Evolutionary conservation across 139 green algal species (phyloP), one percentile per base, ranked within the genome.

Genomic region (Yamagishiella unicocca): DNA sequence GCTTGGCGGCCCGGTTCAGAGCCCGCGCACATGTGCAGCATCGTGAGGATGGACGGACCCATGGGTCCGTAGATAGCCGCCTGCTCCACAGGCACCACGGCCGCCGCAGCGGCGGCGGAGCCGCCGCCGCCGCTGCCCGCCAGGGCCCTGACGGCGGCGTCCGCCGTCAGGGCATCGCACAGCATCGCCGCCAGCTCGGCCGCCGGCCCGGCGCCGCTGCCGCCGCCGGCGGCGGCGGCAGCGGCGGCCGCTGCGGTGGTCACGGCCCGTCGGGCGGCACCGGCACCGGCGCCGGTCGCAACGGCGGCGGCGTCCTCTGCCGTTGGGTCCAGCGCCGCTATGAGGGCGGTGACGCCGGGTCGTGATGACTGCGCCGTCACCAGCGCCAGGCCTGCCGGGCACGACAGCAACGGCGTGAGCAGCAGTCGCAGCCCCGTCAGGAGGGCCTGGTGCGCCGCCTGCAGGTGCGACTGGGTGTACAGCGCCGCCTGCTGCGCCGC

Each of bases 61-160:
- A 84, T 84, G 55, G 77, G 55, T 58, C 77, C 77, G 77, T 84
- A 73, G 25, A 76, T 66, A 7, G n/a, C 79, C 4, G 62, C n/a
- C 62, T 76, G 61, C 8, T 76, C 79, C 8, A 25, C 8, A 25
- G 37, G 29, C 35, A 72, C 54, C 35, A 55, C 77, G 35, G 25
- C 2, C 27, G 54, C 31, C 22, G 27, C 33, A 33, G 29, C 45
- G 43, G 12, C 43, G 10, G 27, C 45, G 72, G 19, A 35, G 24
- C 25, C 54, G 55, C 50, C 58, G 38, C 17, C 77, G 38, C 38
- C 77, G 27, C 27, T 10, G 38, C 78, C 78, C 40, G 54, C 61
- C 19, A 85, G 61, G 27, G 17, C 24, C 42, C n/a, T 43, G 0
- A 75, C 81, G 21, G 81, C 81, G 1, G 46, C 81, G 25, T 87